Percentiles rank a stretch among this genome's conserved stretches.
Conservation (phyloP, 2,329 filamentous ascomycete genomes). For the Scedosporium boydii region DNA sequence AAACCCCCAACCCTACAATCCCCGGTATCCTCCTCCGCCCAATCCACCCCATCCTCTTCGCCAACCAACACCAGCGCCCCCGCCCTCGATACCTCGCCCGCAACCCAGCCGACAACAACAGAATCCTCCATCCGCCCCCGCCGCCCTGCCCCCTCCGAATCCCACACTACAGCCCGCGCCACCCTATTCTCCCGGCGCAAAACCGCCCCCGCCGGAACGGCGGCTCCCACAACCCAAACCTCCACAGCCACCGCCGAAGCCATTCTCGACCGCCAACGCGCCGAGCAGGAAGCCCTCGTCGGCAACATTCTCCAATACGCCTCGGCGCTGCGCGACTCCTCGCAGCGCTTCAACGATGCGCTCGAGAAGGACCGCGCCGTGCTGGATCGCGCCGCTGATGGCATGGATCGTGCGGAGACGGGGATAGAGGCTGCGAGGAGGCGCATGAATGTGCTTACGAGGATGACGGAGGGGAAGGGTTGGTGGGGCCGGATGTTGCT, state of each 20-base stretch:
- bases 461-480: slow-evolving; percentile 79
- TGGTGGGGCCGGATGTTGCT: slow-evolving; percentile 79
- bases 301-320: slow-evolving; percentile 76
- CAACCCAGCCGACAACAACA: slow-evolving; percentile 20
- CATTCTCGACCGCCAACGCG: slow-evolving; percentile 65
- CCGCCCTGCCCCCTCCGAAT: slow-evolving; percentile 12
- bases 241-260: slow-evolving; percentile 54
- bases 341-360: slow-evolving; percentile 59
- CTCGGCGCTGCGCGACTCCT: slow-evolving; percentile 63
- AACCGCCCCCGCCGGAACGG: slow-evolving; percentile 11
- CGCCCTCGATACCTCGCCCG: slow-evolving; percentile 3
- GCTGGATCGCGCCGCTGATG: slow-evolving; percentile 59
- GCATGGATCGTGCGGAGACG: slow-evolving; percentile 65
- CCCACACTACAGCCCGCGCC: slow-evolving; percentile 28
- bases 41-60: neutral
- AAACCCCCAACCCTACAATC: neutral
- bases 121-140: slow-evolving; percentile 25
- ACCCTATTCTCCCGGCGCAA: slow-evolving; percentile 31
- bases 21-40: neutral
- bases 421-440: slow-evolving; percentile 69
- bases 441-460: slow-evolving; percentile 66
- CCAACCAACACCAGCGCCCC: neutral
- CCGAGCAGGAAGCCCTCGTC: slow-evolving; percentile 76
- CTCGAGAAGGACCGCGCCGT: slow-evolving; percentile 66
- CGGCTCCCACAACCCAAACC: slow-evolving; percentile 23